A percentile compares a stretch with the other conserved stretches of the same genome.
These are phyloP conservation scores for Murraya paniculata DNA, from an alignment of 345 rosid species.

Conservation along the genomic window DNA sequence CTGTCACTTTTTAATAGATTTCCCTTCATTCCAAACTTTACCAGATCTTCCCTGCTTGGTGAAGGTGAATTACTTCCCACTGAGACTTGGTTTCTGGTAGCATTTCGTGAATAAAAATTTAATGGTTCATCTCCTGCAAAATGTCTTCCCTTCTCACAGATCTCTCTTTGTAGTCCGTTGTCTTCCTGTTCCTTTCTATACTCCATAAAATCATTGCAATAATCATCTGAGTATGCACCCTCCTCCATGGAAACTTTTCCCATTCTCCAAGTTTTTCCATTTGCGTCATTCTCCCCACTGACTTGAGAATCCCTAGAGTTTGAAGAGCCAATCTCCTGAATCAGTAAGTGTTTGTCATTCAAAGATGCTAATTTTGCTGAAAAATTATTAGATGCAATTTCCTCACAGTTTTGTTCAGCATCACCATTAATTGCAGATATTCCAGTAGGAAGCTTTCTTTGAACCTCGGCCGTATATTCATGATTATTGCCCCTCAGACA, in stretches of 20 bases:
- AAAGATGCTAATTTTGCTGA: constrained; percentile 1
- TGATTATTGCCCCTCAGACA: constrained; percentile 13
- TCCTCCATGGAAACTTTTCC: constrained; percentile 14
- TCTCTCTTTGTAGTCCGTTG: constrained; percentile 14
- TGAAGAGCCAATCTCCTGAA: constrained; percentile 12
- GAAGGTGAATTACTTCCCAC: constrained; percentile 20
- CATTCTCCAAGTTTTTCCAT: constrained; percentile 12
- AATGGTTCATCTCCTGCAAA: constrained; percentile 27
- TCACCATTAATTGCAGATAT: constrained; percentile 1
- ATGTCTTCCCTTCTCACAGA: constrained; percentile 17
- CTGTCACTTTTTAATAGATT: constrained; percentile 42
- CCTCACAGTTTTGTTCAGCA: constrained; percentile 9
- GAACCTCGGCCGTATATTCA: constrained; percentile 25
- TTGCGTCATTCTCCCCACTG: constrained; percentile 19
- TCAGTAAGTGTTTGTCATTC: not conserved
- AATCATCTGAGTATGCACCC: constrained; percentile 18
- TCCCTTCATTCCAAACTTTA: constrained; percentile 30
- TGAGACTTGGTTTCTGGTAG: constrained; percentile 16
- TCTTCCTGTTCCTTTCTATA: constrained; percentile 20
- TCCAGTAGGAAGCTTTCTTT: constrained; percentile 13
- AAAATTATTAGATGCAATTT: constrained; percentile 6
- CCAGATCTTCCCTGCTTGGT: constrained; percentile 30
- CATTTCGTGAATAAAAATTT: constrained; percentile 21
- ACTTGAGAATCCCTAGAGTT: constrained; percentile 7
- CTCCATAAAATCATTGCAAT: constrained; percentile 22